Evolutionary conservation across 2,329 filamentous ascomycete genomes (phyloP), one percentile per base, ranked within the genome.

Genomic region (Byssoonygena ceratinophila): DNA sequence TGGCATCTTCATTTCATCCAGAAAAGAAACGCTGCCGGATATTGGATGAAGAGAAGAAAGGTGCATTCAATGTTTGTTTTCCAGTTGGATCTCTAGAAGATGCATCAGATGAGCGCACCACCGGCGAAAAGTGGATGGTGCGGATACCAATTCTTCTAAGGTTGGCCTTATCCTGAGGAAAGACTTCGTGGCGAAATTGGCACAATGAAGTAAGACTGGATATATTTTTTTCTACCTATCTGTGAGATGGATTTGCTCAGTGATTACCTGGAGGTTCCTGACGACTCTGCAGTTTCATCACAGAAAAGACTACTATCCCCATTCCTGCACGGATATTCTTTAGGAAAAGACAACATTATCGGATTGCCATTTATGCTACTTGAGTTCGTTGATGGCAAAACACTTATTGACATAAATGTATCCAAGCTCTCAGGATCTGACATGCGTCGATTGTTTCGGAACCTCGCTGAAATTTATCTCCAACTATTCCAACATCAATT

Each of bases 221-320:
- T n/a, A n/a, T n/a, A n/a, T n/a, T n/a, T n/a, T n/a, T n/a, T n/a
- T n/a, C n/a, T n/a, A n/a, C n/a, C n/a, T n/a, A n/a, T 5, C 4
- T 5, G 11, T 29, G 4, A 11, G 27, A 29, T 11, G 11, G 27
- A 5, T 29, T 4, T 29, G 27, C 11, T 29, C 11, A 11, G 32
- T 34, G 12, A 34, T 34, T 4, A 14, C 4, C 34, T 36, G 4
- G 34, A 36, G 12, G 5, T 12, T 16, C n/a, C 34, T 36, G 11
- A 36, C n/a, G 4, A 18, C 14, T 39, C 18, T 12, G 32, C 46
- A 51, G 51, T 29, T 59, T 52, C 31, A 55, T 59, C 25, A 45
- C 56, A 22, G 51, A 57, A 31, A 59, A 49, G 27, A 58, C 56
- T n/a, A 58, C 53, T 5, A 58, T 59, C 41, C 56, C 58, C 31